These are phyloP conservation scores for Clitocybe nebularis DNA, from an alignment of 1,284 basidiomycete species.

Conservation along the genomic window DNA sequence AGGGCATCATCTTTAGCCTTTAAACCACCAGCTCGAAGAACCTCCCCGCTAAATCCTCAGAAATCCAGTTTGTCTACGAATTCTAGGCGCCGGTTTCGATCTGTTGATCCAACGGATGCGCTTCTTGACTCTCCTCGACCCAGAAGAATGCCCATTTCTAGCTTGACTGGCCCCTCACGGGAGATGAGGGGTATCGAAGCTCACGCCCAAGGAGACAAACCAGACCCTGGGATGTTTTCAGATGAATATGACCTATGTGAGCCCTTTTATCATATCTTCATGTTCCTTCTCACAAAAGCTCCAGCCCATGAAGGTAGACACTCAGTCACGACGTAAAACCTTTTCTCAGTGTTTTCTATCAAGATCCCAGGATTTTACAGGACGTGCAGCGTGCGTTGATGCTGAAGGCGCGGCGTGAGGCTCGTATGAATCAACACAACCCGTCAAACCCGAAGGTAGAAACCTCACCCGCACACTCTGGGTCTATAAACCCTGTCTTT, in stretches of 20 bases:
- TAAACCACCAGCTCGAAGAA: conserved; percentile 21
- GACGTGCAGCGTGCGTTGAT: conserved; percentile 71
- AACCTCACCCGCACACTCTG: conserved; percentile 25
- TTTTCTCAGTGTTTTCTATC: conserved; percentile 8
- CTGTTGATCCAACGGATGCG: conserved; percentile 18
- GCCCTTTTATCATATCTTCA: conserved; percentile 23
- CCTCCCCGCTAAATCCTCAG: conserved; percentile 29
- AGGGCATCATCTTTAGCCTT: conserved; percentile 2
- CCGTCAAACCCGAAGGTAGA: conserved; percentile 22
- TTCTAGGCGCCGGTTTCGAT: conserved; percentile 23
- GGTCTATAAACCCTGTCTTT: conserved; percentile 22
- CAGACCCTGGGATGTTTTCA: conserved; percentile 35
- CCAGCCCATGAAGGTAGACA: conserved; percentile 64
- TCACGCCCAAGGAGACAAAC: conserved; percentile 9
- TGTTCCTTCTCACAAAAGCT: conserved; percentile 9
- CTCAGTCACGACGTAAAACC: neutral
- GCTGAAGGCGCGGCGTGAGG: conserved; percentile 66
- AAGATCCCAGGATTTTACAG: conserved; percentile 70
- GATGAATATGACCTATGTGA: conserved; percentile 73
- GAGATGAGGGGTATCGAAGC: conserved; percentile 8
- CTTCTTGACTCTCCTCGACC: conserved; percentile 19
- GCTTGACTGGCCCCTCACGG: conserved; percentile 13
- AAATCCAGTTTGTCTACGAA: conserved; percentile 17
- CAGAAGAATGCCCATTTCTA: conserved; percentile 17
- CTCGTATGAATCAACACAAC: conserved; percentile 37